Base-by-base conservation (phyloP, 164 flowering plant genomes). In the Saururus chinensis region DNA sequence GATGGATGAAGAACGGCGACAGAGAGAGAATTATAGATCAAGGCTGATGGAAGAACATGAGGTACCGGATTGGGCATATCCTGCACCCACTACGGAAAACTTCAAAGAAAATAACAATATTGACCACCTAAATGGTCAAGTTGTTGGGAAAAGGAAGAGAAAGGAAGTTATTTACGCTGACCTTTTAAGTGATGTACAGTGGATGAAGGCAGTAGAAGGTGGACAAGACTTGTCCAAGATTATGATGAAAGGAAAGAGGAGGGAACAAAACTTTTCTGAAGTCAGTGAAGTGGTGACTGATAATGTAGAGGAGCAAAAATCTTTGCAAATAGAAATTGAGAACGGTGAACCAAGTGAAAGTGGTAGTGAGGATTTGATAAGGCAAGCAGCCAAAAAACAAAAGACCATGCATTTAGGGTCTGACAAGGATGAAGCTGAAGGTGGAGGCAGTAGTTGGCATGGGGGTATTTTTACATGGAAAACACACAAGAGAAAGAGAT, bases 21-120 rank as follows among this genome's bases (percentile, higher is more conserved):
- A 74, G 59, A 79, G 77, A 66, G 99, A 95, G 72, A 84, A 81
- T 23, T 95, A 91, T 73, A 71, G 84, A 69, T 73, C 90, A 63
- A 89, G 99, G 57, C 84, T 95, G 54, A 91, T 95, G 96, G 93
- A 89, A 69, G 97, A 91, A 22, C 88, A 89, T 57, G 97, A 95
- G 75, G 97, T 95, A 35, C 97, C 97, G 1, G 99, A 91, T 56
- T 95, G 96, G 97, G 99, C 80, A 24, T 91, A 84, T 68, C 23
- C 83, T 30, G 65, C 79, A 9, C 77, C 61, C 21, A 73, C 69
- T 54, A 82, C 68, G 40, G 81, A 63, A 9, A 77, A 75, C 59
- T 55, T 66, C 35, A 84, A 77, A 68, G 65, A 51, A 19, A 26
- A 20, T 17, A 54, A 53, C 19, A 74, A 77, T 30, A 70, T 73